Percentiles rank a stretch among this genome's conserved stretches.
Conservation (phyloP, 169 alveolate genomes). For the Plasmodium adleri region DNA sequence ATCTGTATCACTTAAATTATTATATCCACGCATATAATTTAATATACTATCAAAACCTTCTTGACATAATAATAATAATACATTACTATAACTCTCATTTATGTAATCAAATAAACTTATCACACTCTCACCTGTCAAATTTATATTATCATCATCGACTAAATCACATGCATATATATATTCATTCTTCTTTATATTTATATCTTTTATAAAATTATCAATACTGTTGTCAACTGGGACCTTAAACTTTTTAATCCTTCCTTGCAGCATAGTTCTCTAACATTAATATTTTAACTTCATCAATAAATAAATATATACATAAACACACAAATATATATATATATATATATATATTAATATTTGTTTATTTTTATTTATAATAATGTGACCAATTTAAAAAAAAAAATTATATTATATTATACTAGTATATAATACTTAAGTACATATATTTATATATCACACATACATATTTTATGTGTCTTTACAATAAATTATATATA, state of each 20-base stretch:
- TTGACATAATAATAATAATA: slow-evolving; percentile 48
- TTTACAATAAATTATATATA: no score
- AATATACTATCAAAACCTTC: slow-evolving; percentile 58
- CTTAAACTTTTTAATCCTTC: slow-evolving; percentile 72
- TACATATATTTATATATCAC: no score
- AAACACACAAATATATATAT: no score
- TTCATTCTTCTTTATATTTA: slow-evolving; percentile 52
- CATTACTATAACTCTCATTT: slow-evolving; percentile 69
- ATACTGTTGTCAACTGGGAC: slow-evolving; percentile 40
- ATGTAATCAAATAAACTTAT: slow-evolving; percentile 43
- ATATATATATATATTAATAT: no score
- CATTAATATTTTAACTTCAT: no score
- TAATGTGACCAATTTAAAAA: no score
- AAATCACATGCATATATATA: slow-evolving; percentile 55
- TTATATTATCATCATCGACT: slow-evolving; percentile 57
- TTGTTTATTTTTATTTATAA: no score
- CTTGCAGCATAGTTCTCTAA: slow-evolving; percentile 42
- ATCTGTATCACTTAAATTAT: slow-evolving; percentile 34
- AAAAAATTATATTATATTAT: no score
- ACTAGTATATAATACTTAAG: no score
- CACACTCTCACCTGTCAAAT: slow-evolving; percentile 19
- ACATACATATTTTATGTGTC: no score
- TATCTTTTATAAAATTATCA: slow-evolving; percentile 70
- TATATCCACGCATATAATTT: slow-evolving; percentile 40
- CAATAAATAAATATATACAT: no score